Conservation (phyloP, 1,284 basidiomycete species). For the Baeospora myosura region DNA sequence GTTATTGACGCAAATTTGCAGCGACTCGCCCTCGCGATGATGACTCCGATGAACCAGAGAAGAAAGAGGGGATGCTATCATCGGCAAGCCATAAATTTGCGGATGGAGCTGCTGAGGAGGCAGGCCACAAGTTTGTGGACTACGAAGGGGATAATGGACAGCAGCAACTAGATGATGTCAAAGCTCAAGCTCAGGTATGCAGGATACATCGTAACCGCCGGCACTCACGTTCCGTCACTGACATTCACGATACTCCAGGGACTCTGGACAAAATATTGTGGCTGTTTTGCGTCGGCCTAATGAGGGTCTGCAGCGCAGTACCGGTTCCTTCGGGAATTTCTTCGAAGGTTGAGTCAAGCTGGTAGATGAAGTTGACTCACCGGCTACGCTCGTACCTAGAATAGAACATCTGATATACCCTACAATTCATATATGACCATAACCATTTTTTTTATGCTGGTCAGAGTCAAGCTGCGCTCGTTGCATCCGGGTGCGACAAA, state of each 20-base stretch:
- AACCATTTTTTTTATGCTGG: no score
- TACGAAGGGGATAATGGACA: constrained; percentile 18
- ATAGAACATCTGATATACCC: no score
- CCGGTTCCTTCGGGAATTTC: no score
- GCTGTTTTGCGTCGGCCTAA: constrained; percentile 14
- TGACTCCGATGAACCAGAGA: no score
- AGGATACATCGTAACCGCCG: neutral
- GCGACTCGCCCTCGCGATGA: no score
- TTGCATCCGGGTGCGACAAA: no score
- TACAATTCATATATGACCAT: no score
- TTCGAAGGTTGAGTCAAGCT: no score
- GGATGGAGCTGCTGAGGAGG: constrained; percentile 17
- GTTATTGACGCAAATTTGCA: neutral
- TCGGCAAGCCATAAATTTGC: constrained; percentile 14
- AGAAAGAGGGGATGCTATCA: no score
- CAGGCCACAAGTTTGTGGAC: constrained; percentile 16
- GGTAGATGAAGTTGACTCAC: neutral
- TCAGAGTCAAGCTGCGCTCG: no score
- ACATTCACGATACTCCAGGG: constrained; percentile 13
- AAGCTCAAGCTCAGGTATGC: constrained; percentile 21
- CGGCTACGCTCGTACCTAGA: neutral
- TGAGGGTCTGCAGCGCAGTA: no score
- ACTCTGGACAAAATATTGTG: constrained; percentile 22
- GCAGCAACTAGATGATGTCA: constrained; percentile 19
- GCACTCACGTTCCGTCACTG: neutral